Evolutionary conservation across 331 rosid genomes (phyloP).

Genomic region (Ulmus americana): DNA sequence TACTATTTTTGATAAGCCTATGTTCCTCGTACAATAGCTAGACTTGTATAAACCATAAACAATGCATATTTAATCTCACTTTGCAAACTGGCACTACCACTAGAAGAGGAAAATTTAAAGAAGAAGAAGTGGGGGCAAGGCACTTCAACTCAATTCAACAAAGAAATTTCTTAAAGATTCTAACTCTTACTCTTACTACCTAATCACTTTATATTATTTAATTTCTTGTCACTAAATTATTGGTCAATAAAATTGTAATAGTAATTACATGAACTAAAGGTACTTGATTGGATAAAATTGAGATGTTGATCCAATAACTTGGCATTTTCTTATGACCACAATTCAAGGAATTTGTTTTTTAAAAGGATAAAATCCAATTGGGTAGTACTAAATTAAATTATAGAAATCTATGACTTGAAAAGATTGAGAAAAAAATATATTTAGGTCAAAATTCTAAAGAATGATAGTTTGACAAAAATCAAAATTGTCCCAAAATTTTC

Average conservation of each 20-base stretch:
- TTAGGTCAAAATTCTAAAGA: conserved; percentile 6
- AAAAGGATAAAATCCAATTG: not conserved
- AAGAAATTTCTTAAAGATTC: conserved; percentile 1
- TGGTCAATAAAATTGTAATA: not conserved
- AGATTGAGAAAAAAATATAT: not conserved
- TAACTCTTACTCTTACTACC: not conserved
- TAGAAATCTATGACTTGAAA: not conserved
- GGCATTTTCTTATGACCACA: not conserved
- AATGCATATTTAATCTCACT: not conserved
- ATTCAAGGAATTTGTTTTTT: too few species aligned
- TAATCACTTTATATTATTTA: conserved; percentile 9
- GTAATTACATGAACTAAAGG: conserved; percentile 5
- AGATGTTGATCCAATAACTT: not conserved
- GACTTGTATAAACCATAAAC: not conserved
- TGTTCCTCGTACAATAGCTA: not conserved
- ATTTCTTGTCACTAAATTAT: not conserved
- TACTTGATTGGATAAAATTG: conserved; percentile 3
- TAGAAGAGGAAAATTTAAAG: not conserved
- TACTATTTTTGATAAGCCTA: not conserved
- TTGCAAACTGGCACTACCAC: conserved; percentile 14
- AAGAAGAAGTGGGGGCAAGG: conserved; percentile 6
- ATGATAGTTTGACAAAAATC: conserved; percentile 4
- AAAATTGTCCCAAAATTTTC: not conserved
- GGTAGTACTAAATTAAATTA: not conserved
- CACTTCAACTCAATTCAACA: not conserved